Percentiles rank a stretch among this genome's conserved stretches.
phyloP scores from a whole-genome alignment of 1,284 basidiomycete species.

The Trametes pubescens region DNA sequence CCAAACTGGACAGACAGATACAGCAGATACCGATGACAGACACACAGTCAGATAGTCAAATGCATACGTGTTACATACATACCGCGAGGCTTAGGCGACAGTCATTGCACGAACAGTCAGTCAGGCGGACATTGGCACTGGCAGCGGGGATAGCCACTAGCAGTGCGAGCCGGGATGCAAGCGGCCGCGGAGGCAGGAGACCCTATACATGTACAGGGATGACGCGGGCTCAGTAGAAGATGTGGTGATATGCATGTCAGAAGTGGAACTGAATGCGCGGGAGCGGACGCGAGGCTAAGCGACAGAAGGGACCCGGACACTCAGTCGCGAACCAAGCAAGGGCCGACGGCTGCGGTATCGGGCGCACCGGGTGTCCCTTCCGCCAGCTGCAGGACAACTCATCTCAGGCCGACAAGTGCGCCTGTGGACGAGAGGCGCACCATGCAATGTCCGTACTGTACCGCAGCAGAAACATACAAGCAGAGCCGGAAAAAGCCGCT shows the following conservation, averaged over 20 bases:
- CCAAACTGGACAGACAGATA: too few species aligned
- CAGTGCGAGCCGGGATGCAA: too few species aligned
- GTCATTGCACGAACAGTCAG: too few species aligned
- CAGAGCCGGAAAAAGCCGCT: not conserved
- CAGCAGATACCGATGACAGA: too few species aligned
- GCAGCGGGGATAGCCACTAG: too few species aligned
- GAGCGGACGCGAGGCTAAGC: not conserved
- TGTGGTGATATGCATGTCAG: conserved; percentile 17
- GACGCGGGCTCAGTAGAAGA: conserved; percentile 16
- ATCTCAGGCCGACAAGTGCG: too few species aligned
- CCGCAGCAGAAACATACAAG: not conserved
- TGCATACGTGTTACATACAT: too few species aligned
- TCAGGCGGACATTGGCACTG: too few species aligned
- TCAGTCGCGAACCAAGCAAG: not conserved
- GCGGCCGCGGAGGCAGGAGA: too few species aligned
- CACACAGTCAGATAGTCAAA: too few species aligned
- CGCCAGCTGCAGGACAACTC: too few species aligned
- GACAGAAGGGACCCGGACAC: not conserved
- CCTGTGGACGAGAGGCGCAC: not conserved
- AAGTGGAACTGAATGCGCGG: not conserved
- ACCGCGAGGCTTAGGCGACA: too few species aligned
- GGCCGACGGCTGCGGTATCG: not conserved
- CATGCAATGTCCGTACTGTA: not conserved
- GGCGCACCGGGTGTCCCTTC: not conserved
- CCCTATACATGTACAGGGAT: not conserved